Evolutionary conservation across 768 basidiomycete genomes (phyloP).

Genomic region (Mycena capillaripes): DNA sequence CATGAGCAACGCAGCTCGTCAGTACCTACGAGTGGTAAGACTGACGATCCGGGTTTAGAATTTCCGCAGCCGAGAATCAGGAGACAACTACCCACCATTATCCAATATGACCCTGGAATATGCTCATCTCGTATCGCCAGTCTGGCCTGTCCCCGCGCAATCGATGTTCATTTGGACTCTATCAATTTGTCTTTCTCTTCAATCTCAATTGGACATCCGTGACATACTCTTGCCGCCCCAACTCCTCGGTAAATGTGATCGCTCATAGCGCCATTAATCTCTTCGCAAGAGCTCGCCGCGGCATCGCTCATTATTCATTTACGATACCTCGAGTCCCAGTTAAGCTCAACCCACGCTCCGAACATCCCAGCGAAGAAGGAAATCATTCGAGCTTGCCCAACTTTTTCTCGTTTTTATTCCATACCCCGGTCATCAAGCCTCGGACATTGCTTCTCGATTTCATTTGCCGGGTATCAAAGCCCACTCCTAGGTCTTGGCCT

Average conservation of each 20-base stretch:
- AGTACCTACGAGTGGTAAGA: too few relatives aligned
- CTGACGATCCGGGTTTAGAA: not conserved
- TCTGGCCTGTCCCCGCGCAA: not conserved
- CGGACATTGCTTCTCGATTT: slow-evolving; percentile 29
- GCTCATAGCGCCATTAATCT: not conserved
- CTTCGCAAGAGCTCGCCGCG: not conserved
- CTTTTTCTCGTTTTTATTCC: slow-evolving; percentile 14
- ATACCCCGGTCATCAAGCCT: slow-evolving; percentile 30
- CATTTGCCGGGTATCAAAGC: slow-evolving; percentile 31
- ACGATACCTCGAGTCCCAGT: not conserved
- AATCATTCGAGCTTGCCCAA: not conserved
- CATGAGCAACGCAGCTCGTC: too few relatives aligned
- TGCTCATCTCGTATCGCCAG: too few relatives aligned
- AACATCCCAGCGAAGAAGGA: not conserved
- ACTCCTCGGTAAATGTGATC: not conserved
- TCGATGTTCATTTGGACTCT: not conserved
- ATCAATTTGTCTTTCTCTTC: not conserved
- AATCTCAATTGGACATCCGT: too few relatives aligned
- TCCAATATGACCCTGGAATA: not conserved
- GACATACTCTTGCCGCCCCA: not conserved
- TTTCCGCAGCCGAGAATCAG: not conserved
- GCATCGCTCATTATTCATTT: slow-evolving; percentile 5
- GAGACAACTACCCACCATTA: not conserved
- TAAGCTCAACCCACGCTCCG: slow-evolving; percentile 3
- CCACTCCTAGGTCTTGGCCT: not conserved